Evolutionary conservation across 176 grass and related monocot species (phyloP).

Genomic region (Hordeum vulgare): MorexV3_pseudomolecules_assembly NC_058519.1:17966505-17967004

Average conservation of each 20-base stretch:
- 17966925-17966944: too few species aligned
- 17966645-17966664: not conserved
- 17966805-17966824: not conserved
- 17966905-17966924: not conserved
- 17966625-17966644: not conserved
- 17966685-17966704: not conserved
- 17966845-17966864: not conserved
- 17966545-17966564: not conserved
- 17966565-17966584: not conserved
- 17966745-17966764: too few species aligned
- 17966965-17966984: not conserved
- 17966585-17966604: not conserved
- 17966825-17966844: not conserved
- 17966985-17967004: not conserved
- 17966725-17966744: too few species aligned
- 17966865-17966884: not conserved
- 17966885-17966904: not conserved
- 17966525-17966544: not conserved
- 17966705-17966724: not conserved
- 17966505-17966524: not conserved
- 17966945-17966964: rapidly evolving
- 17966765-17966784: too few species aligned
- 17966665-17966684: not conserved
- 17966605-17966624: too few species aligned
- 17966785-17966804: not conserved